phyloP scores from a whole-genome alignment of 306 rosid species.

The Senna siamea region DNA sequence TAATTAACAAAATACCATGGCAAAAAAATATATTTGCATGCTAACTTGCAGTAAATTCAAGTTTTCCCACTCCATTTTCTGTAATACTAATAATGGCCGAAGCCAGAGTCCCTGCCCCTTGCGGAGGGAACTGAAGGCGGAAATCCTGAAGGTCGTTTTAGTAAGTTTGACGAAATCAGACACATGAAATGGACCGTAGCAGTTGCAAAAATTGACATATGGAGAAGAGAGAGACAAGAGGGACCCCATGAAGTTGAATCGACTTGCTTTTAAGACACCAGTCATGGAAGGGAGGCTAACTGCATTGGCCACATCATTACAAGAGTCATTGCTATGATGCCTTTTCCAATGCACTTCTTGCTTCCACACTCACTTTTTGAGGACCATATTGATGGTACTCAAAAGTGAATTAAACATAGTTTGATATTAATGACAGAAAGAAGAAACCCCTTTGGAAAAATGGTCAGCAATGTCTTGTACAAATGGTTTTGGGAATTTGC shows the following conservation, averaged over 20 bases:
- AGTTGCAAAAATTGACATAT: constrained; percentile 29
- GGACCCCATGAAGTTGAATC: constrained; percentile 49
- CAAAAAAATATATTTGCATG: neutral
- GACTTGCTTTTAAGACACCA: constrained; percentile 43
- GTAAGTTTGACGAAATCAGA: constrained; percentile 35
- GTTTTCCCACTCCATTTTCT: constrained; percentile 3
- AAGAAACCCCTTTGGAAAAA: constrained; percentile 31
- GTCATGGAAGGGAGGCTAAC: constrained; percentile 30
- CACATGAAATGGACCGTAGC: constrained; percentile 36
- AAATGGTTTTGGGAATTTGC: constrained; percentile 2
- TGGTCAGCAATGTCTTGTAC: constrained; percentile 17
- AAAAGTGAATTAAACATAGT: constrained; percentile 16
- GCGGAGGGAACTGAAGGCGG: constrained; percentile 35
- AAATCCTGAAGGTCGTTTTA: constrained; percentile 15
- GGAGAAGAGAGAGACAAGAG: constrained; percentile 35
- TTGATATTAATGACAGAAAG: constrained; percentile 30
- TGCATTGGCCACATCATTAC: constrained; percentile 43
- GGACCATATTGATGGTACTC: constrained; percentile 2
- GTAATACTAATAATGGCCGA: neutral
- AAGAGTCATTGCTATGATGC: constrained; percentile 7
- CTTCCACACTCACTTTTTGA: constrained; percentile 28
- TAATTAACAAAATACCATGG: no score
- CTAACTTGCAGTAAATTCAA: neutral
- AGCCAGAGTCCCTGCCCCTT: neutral
- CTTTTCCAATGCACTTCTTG: constrained; percentile 36